Evolutionary conservation across 2,329 filamentous ascomycete genomes (phyloP).

Genomic region (Pseudogymnoascus pannorum): DNA sequence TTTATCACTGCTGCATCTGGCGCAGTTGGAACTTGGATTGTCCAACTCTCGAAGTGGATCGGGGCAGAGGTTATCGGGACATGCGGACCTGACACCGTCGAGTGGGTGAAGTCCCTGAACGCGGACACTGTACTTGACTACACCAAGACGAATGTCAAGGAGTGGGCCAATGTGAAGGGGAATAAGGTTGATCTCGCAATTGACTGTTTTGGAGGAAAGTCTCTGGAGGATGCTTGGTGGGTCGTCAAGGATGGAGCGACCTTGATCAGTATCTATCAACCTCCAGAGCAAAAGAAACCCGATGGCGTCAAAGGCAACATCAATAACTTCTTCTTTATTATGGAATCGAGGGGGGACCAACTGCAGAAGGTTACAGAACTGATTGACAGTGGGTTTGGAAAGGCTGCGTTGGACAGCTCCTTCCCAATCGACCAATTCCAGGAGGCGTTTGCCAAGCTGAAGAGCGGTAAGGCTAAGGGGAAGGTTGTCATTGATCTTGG

Average conservation of each 20-base stretch:
- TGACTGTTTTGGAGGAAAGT: constrained; percentile 37
- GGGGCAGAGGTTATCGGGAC: constrained; percentile 35
- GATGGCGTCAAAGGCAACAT: constrained; percentile 25
- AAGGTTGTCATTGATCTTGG: constrained; percentile 35
- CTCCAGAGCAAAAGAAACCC: constrained; percentile 29
- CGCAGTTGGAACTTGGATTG: constrained; percentile 37
- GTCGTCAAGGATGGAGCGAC: constrained; percentile 31
- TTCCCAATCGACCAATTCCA: constrained; percentile 34
- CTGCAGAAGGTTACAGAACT: constrained; percentile 32
- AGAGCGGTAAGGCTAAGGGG: constrained; percentile 34
- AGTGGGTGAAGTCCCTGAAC: constrained; percentile 34
- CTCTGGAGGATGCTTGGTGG: constrained; percentile 37
- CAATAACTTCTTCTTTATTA: constrained; percentile 35
- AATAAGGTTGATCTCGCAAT: constrained; percentile 37
- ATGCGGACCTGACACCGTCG: constrained; percentile 32
- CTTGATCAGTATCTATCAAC: constrained; percentile 35
- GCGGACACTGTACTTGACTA: constrained; percentile 38
- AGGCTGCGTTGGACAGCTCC: constrained; percentile 35
- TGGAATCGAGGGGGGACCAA: constrained; percentile 32
- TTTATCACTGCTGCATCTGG: constrained; percentile 39
- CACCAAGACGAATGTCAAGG: constrained; percentile 25
- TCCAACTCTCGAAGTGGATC: constrained; percentile 34
- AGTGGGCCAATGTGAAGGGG: constrained; percentile 28
- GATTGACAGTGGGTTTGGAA: constrained; percentile 33
- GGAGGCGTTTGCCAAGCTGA: constrained; percentile 33